Evolutionary conservation across 495 filamentous ascomycete species (phyloP).

Genomic region (Penicillium coprophilum): DNA sequence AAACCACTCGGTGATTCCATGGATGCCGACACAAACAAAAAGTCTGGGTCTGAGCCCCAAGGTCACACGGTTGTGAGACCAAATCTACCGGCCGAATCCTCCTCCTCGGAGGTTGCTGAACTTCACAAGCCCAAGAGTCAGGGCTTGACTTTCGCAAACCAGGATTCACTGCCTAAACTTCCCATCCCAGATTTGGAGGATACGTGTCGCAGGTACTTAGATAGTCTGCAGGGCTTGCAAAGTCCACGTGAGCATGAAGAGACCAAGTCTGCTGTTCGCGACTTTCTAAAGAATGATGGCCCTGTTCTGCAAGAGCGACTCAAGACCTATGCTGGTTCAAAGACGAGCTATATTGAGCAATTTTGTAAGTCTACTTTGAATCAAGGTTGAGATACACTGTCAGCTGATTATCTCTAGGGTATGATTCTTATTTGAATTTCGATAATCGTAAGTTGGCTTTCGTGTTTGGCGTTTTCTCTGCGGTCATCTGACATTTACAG

Average conservation of each 20-base stretch:
- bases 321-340: constrained; percentile 88
- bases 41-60: constrained; percentile 42
- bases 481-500: constrained; percentile 28
- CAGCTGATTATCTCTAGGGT: constrained; percentile 61
- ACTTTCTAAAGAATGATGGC: constrained; percentile 84
- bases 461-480: background rate
- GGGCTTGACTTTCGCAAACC: constrained; percentile 78
- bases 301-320: constrained; percentile 83
- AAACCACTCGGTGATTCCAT: constrained; percentile 58
- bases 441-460: constrained; percentile 69
- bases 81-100: constrained; percentile 20
- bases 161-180: constrained; percentile 86
- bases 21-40: constrained; percentile 22
- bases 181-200: constrained; percentile 90
- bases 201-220: constrained; percentile 77
- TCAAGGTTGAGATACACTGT: background rate
- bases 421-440: constrained; percentile 96
- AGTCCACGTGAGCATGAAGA: constrained; percentile 77
- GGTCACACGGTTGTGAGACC: constrained; percentile 27
- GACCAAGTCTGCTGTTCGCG: constrained; percentile 73
- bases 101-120: constrained; percentile 16
- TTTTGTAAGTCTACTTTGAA: constrained; percentile 70
- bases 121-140: constrained; percentile 26
- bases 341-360: constrained; percentile 97
- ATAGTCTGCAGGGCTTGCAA: constrained; percentile 81